Conservation (phyloP, 2,329 filamentous ascomycete species). For the Calonectria leucothoes region DNA sequence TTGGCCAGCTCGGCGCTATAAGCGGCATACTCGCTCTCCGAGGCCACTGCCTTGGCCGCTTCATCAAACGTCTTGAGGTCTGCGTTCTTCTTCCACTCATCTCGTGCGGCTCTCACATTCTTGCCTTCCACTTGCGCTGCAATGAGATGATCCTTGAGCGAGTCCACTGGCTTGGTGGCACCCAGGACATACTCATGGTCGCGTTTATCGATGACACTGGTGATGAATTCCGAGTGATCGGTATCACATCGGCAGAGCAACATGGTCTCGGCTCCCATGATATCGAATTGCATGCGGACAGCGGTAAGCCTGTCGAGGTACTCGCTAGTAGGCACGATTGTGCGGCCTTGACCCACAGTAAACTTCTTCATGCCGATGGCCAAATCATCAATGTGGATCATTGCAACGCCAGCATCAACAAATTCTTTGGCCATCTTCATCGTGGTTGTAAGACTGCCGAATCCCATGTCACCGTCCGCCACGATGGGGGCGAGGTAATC, state of each 20-base stretch:
- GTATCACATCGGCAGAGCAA: conserved; percentile 52
- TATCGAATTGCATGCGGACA: conserved; percentile 52
- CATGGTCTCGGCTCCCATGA: conserved; percentile 53
- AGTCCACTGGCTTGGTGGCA: conserved; percentile 44
- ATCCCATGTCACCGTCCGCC: conserved; percentile 57
- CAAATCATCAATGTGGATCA: conserved; percentile 56
- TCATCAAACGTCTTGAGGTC: conserved; percentile 49
- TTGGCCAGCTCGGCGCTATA: conserved; percentile 31
- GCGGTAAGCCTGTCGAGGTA: conserved; percentile 50
- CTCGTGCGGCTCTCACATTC: conserved; percentile 40
- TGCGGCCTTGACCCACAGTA: conserved; percentile 53
- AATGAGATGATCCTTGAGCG: neutral
- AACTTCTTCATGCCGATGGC: conserved; percentile 58
- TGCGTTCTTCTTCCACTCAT: conserved; percentile 47
- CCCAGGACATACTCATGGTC: conserved; percentile 54
- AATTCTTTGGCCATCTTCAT: conserved; percentile 55
- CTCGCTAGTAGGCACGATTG: conserved; percentile 53
- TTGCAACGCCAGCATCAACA: conserved; percentile 55
- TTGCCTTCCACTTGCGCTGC: conserved; percentile 36
- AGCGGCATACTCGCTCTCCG: conserved; percentile 38
- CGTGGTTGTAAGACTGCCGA: conserved; percentile 51
- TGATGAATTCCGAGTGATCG: conserved; percentile 53
- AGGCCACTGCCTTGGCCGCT: conserved; percentile 44
- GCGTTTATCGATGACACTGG: conserved; percentile 48
- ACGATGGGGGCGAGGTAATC: conserved; percentile 55